Base-by-base conservation (phyloP, 345 rosid genomes). In the Lepidium didymum region DNA sequence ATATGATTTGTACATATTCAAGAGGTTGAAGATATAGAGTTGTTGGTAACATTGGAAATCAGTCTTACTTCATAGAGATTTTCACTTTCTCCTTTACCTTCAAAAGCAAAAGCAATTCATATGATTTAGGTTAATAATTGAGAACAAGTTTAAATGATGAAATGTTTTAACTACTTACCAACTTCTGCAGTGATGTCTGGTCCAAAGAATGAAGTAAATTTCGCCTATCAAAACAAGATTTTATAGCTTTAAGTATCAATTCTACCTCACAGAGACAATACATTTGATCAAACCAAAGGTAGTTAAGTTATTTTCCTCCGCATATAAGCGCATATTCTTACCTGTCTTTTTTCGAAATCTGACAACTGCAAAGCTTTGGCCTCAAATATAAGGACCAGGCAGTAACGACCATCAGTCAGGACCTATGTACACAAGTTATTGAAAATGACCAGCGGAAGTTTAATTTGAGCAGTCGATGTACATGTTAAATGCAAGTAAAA, bases 131-230 rank as follows among this genome's bases (percentile, higher is more conserved):
- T 10, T 14, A 65, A 27, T n/a, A 51, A 19, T 18, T 13, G 36
- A 35, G 47, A 19, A 21, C 31, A 21, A 10, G 1, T 16, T 21
- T 33, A 35, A 13, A 40, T 36, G 29, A 6, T 0, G 25, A 40
- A 37, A 6, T 38, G 38, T 46, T 38, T 38, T 15, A 15, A 11
- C 40, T 18, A 72, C 94, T 83, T 66, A 93, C 98, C 86, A 2
- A 88, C 76, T 86, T 86, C 97, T 70, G 96, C 92, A 21, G 86
- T 76, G 76, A 93, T 82, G 67, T 87, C 76, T 10, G 97, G 96
- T 75, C 96, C 98, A 74, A 93, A 93, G 80, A 93, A 90, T 18
- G 97, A 90, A 67, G 97, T 42, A 56, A 93, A 90, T 81, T 93
- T 93, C 12, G 83, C 96, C 97, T 93, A 71, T 56, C 31, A 72